Evolutionary conservation across 2,329 filamentous ascomycete species (phyloP).

Genomic region (Penicillium nordicum): DNA sequence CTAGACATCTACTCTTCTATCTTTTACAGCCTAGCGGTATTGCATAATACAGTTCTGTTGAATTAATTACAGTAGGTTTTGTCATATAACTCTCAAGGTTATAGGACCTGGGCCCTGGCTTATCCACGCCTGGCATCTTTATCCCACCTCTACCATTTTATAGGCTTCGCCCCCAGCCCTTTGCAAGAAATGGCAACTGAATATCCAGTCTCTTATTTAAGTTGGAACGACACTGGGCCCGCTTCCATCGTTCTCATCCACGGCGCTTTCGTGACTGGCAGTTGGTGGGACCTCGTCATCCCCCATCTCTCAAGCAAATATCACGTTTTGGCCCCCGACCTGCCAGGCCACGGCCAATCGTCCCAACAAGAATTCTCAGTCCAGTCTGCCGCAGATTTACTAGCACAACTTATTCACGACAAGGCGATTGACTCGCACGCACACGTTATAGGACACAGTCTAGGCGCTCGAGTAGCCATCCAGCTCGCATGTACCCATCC

Average conservation of each 20-base stretch:
- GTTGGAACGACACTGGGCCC: background rate
- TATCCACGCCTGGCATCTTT: background rate
- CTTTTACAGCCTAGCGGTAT: background rate
- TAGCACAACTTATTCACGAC: background rate
- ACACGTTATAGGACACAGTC: background rate
- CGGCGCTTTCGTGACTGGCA: background rate
- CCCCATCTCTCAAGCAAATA: background rate
- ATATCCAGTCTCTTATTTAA: background rate
- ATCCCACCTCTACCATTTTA: background rate
- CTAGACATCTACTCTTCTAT: background rate
- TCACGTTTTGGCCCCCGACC: background rate
- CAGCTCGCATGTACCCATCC: background rate
- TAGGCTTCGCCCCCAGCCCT: background rate
- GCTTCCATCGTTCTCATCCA: background rate
- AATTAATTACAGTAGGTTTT: background rate
- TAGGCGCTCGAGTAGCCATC: background rate
- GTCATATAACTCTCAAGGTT: background rate
- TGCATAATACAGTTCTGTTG: background rate
- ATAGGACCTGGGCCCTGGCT: background rate
- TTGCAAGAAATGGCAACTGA: background rate
- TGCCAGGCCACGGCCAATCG: background rate
- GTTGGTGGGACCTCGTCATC: background rate
- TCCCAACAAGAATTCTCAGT: background rate
- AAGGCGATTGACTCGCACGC: background rate
- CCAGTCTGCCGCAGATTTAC: background rate